Evolutionary conservation across 2,329 filamentous ascomycete genomes (phyloP).

Genomic region (Mollisia scopiformis): DNA sequence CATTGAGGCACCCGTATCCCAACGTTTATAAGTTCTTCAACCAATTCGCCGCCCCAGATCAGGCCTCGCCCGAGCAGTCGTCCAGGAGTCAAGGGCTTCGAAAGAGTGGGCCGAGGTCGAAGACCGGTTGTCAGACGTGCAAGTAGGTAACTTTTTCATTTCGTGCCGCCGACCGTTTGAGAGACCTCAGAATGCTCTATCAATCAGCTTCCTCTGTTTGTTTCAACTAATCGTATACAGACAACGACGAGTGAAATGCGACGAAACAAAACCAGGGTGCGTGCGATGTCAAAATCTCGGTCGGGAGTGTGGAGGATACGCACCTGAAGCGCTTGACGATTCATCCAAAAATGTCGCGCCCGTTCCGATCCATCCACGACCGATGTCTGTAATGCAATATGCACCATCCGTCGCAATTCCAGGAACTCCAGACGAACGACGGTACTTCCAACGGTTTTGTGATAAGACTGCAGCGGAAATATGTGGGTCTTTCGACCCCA

Average conservation of each 20-base stretch:
- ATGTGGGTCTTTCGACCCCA: conserved; percentile 34
- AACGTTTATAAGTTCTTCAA: conserved; percentile 40
- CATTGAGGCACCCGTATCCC: conserved; percentile 36
- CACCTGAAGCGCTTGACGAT: conserved; percentile 32
- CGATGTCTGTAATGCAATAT: conserved; percentile 35
- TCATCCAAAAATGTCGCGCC: conserved; percentile 30
- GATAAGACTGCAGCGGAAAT: conserved; percentile 37
- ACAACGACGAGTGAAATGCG: conserved; percentile 39
- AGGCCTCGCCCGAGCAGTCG: conserved; percentile 35
- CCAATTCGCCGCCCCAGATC: conserved; percentile 36
- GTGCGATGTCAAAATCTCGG: conserved; percentile 38
- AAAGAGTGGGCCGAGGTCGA: conserved; percentile 38
- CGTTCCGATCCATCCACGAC: conserved; percentile 34
- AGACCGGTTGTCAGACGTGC: conserved; percentile 39
- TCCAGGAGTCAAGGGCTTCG: conserved; percentile 37
- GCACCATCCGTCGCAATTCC: conserved; percentile 33
- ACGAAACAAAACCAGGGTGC: conserved; percentile 38
- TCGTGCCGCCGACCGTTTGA: not conserved
- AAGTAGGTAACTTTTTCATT: conserved; percentile 31
- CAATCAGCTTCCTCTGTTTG: not conserved
- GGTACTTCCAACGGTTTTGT: conserved; percentile 38
- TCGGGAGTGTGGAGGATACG: conserved; percentile 38
- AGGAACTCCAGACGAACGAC: conserved; percentile 32
- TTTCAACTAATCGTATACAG: conserved; percentile 26
- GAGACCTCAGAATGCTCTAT: not conserved